Evolutionary conservation across 2,329 filamentous ascomycete species (phyloP).

Genomic region (Phyllosticta citribraziliensis): DNA sequence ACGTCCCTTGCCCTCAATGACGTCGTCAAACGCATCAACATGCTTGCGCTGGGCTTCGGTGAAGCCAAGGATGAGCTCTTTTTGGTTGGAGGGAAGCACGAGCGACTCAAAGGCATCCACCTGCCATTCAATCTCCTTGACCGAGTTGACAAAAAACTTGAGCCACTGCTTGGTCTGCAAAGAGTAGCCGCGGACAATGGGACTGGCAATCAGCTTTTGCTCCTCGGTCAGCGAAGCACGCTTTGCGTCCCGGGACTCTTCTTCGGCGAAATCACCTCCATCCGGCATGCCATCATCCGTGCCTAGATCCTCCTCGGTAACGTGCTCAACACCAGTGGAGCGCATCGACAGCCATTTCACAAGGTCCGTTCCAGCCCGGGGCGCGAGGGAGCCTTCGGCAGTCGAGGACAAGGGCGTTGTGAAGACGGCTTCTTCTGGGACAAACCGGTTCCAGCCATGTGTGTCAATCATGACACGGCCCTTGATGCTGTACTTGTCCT

Average conservation of each 20-base stretch:
- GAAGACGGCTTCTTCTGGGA: constrained; percentile 32
- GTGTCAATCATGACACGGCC: constrained; percentile 44
- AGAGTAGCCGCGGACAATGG: constrained; percentile 14
- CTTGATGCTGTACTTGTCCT: constrained; percentile 36
- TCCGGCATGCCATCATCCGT: constrained; percentile 22
- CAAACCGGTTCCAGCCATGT: constrained; percentile 42
- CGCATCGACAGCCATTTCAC: neutral
- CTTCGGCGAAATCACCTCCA: constrained; percentile 22
- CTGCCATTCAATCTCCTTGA: constrained; percentile 23
- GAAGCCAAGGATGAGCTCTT: constrained; percentile 24
- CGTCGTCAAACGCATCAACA: constrained; percentile 33
- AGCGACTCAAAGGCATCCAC: constrained; percentile 20
- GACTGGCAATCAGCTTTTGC: constrained; percentile 13
- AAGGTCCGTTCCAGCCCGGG: neutral
- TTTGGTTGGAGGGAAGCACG: constrained; percentile 22
- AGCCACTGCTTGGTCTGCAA: constrained; percentile 14
- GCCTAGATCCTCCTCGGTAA: neutral
- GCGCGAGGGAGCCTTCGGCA: constrained; percentile 9
- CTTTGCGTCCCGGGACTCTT: constrained; percentile 17
- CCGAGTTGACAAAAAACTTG: constrained; percentile 12
- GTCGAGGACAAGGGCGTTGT: constrained; percentile 27
- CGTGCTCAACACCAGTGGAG: neutral
- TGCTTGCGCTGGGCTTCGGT: constrained; percentile 20
- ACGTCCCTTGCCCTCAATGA: constrained; percentile 43
- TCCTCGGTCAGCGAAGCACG: constrained; percentile 12